Percentiles rank a stretch among this genome's conserved stretches.
Conservation (phyloP, 108 stramenopile species). For the Nitzschia sp. region DNA sequence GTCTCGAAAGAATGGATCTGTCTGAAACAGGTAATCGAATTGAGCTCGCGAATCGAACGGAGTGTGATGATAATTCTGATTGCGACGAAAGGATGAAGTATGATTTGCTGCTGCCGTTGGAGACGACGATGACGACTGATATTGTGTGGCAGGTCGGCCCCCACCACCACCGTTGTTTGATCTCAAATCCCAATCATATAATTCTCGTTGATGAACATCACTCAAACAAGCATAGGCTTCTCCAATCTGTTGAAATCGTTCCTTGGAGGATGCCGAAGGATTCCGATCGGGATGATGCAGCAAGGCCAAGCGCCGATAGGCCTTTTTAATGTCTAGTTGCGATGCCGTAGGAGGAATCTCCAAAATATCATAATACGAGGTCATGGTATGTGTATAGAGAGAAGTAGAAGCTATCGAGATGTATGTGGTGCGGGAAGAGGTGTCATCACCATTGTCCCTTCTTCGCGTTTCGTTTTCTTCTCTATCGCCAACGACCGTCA, state of each 20-base stretch:
- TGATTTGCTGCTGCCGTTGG: too few relatives aligned
- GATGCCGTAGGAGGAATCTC: slow-evolving; percentile 36
- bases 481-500: too few relatives aligned
- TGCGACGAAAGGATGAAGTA: too few relatives aligned
- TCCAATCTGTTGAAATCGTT: slow-evolving; percentile 57
- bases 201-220: slow-evolving; percentile 37
- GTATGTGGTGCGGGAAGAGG: too few relatives aligned
- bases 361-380: slow-evolving; percentile 47
- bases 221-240: slow-evolving; percentile 63
- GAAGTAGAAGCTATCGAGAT: too few relatives aligned
- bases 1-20: slow-evolving; percentile 78
- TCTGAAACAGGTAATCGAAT: slow-evolving; percentile 70
- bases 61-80: not conserved
- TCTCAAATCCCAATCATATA: slow-evolving; percentile 48
- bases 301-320: slow-evolving; percentile 60
- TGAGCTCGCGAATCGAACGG: slow-evolving; percentile 54
- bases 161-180: not conserved
- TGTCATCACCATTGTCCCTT: too few relatives aligned
- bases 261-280: not conserved
- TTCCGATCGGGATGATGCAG: slow-evolving; percentile 73
- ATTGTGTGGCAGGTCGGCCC: not conserved
- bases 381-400: too few relatives aligned
- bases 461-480: too few relatives aligned
- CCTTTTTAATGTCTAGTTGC: slow-evolving; percentile 56
- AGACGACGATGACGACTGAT: not conserved